Conservation (phyloP, 108 stramenopile genomes). For the Parietichytrium sp. region DNA sequence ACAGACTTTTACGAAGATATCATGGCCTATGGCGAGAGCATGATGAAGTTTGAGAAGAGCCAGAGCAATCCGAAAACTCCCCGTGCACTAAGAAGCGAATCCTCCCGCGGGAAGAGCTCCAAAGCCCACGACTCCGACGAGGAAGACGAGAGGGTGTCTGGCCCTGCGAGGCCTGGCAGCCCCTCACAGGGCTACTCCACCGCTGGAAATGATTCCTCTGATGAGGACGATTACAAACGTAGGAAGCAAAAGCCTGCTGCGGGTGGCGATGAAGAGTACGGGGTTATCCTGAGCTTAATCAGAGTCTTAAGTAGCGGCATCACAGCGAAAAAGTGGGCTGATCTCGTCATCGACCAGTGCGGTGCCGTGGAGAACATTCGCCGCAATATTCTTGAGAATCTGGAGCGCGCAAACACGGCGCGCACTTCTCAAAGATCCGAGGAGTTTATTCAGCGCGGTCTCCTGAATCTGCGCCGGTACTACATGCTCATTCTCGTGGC, state of each 20-base stretch:
- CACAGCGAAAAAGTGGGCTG: slow-evolving; percentile 33
- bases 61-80: not conserved
- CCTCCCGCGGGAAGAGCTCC: no score
- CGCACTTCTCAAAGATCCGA: not conserved
- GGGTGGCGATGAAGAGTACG: not conserved
- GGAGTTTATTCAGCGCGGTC: slow-evolving; percentile 34
- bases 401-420: not conserved
- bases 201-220: not conserved
- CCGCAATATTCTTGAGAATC: not conserved
- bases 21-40: not conserved
- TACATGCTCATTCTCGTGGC: slow-evolving; percentile 4
- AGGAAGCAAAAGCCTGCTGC: no score
- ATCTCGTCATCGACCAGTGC: slow-evolving; percentile 21
- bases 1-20: not conserved
- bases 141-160: not conserved
- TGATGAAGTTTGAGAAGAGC: not conserved
- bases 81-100: not conserved
- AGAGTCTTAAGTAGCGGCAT: not conserved
- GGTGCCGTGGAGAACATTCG: slow-evolving; percentile 37
- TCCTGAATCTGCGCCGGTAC: slow-evolving; percentile 28
- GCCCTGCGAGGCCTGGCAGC: not conserved
- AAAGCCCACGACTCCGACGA: no score
- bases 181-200: not conserved
- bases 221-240: not conserved
- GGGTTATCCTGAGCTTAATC: slow-evolving; percentile 20